These are phyloP conservation scores for Hexamita inflata DNA, from an alignment of 208 protist species.

Conservation along the genomic window DNA sequence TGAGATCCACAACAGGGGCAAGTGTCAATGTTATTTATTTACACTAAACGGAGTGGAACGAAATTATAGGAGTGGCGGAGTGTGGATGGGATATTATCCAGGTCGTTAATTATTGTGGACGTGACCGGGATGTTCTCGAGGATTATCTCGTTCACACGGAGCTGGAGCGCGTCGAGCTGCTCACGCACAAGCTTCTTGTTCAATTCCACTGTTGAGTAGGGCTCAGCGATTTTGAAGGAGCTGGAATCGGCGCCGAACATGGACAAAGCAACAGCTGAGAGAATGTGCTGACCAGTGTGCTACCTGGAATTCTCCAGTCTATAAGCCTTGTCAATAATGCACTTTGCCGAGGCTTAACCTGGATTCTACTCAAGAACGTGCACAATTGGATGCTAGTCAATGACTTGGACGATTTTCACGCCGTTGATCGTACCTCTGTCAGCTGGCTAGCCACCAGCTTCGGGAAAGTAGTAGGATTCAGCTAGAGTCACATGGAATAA, in stretches of 20 bases:
- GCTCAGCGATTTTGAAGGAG: background rate
- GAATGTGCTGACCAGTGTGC: constrained; percentile 19
- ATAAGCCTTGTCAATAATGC: background rate
- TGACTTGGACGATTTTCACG: too few species aligned
- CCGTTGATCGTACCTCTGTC: too few species aligned
- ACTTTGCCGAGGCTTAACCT: too few species aligned
- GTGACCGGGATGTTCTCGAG: background rate
- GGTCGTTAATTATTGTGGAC: background rate
- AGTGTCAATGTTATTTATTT: constrained; percentile 2
- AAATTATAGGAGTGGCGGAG: background rate
- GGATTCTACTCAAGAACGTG: too few species aligned
- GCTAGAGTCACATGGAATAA: too few species aligned
- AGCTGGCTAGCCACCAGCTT: too few species aligned
- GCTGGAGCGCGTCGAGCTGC: background rate
- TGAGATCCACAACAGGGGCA: constrained; percentile 14
- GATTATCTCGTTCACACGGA: background rate
- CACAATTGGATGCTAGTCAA: too few species aligned
- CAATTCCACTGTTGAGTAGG: background rate
- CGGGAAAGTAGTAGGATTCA: too few species aligned
- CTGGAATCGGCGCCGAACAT: background rate
- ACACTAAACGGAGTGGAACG: background rate
- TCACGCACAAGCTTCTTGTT: background rate
- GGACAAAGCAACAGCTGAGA: background rate
- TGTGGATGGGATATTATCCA: background rate
- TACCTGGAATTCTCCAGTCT: background rate